A percentile compares a stretch with the other conserved stretches of the same genome.
Evolutionary conservation across 306 rosid genomes (phyloP).

Genomic region (Rubus parviflorus): DNA sequence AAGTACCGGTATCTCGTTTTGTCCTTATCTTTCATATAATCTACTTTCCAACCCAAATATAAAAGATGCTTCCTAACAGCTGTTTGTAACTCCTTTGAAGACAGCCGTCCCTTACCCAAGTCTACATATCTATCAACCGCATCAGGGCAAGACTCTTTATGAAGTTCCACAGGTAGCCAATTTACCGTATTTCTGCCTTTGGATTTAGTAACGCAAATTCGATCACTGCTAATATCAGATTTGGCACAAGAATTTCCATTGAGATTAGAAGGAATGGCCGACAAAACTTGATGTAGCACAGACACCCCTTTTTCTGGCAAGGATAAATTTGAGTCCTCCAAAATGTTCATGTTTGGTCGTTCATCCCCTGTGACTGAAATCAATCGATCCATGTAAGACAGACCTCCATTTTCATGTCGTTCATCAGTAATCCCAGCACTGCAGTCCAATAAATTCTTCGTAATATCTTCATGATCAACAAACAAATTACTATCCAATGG

Average conservation of each 20-base stretch:
- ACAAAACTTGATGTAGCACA: slow-evolving; percentile 27
- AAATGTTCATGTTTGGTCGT: slow-evolving; percentile 7
- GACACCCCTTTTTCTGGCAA: slow-evolving; percentile 19
- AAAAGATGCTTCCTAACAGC: slow-evolving; percentile 11
- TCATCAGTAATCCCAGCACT: slow-evolving; percentile 8
- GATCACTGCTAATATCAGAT: slow-evolving; percentile 5
- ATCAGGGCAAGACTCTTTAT: background rate
- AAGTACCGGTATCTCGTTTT: background rate
- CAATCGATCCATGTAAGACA: no score
- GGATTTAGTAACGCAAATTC: background rate
- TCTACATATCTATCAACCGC: background rate
- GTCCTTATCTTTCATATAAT: background rate
- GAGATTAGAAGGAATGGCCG: background rate
- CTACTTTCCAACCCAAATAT: slow-evolving; percentile 11
- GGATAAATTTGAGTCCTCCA: slow-evolving; percentile 9
- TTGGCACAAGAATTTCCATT: background rate
- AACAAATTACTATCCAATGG: background rate
- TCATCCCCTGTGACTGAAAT: slow-evolving; percentile 5
- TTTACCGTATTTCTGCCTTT: background rate
- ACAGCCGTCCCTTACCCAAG: background rate
- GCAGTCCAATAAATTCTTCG: background rate
- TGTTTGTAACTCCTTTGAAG: background rate
- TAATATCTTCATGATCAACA: slow-evolving; percentile 15
- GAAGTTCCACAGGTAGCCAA: slow-evolving; percentile 7
- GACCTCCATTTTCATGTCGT: background rate